phyloP scores from a whole-genome alignment of 139 green algal genomes.

The Astrephomene gubernaculifera region DNA sequence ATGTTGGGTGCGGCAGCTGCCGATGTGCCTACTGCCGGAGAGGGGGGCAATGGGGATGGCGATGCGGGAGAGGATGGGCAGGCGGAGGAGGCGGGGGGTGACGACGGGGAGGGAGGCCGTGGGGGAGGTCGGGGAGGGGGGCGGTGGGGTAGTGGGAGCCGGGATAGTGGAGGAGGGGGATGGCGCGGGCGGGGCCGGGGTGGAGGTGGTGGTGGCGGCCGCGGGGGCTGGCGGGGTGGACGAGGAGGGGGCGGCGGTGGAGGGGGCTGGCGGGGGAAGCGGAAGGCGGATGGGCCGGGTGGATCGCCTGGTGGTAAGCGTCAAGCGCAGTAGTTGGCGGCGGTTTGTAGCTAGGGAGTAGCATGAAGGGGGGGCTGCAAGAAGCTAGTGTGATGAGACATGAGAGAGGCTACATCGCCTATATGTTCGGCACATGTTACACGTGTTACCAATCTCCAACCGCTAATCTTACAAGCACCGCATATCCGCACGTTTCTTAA shows the following conservation, averaged over 20 bases:
- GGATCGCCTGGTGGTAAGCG: background rate
- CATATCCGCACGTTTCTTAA: too few species aligned
- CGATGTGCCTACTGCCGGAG: background rate
- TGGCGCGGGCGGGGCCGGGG: background rate
- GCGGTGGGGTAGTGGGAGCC: background rate
- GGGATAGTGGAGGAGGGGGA: background rate
- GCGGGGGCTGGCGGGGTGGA: background rate
- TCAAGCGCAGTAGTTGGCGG: background rate
- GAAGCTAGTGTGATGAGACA: too few species aligned
- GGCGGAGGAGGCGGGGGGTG: background rate
- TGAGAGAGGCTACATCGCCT: too few species aligned
- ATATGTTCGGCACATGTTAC: too few species aligned
- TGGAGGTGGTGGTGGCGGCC: background rate
- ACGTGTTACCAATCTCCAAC: too few species aligned
- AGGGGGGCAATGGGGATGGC: background rate
- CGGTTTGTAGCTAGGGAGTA: background rate
- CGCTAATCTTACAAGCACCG: too few species aligned
- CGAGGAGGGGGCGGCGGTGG: background rate
- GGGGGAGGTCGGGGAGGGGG: background rate
- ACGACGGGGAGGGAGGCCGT: background rate
- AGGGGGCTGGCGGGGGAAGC: constrained; percentile 10
- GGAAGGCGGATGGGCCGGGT: background rate
- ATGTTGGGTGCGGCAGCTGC: background rate
- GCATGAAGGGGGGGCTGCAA: too few species aligned
- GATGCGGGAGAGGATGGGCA: background rate